Conservation (phyloP, 768 basidiomycete species). For the Chiua virens region DNA sequence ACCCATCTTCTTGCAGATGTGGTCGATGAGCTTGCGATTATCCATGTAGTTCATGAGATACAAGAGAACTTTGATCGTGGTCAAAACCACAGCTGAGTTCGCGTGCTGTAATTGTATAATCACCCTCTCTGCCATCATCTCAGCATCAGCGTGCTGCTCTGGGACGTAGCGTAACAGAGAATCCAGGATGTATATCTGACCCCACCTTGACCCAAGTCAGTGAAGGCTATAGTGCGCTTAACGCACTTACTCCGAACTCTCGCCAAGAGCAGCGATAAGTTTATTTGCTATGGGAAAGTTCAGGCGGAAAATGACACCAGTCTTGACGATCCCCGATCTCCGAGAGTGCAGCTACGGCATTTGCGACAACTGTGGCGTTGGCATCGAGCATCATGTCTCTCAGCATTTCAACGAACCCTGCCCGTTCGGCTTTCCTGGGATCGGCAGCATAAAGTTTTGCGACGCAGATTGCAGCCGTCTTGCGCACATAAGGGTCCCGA, state of each 20-base stretch:
- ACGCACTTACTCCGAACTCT: constrained; percentile 90
- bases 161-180: constrained; percentile 94
- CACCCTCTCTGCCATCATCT: constrained; percentile 93
- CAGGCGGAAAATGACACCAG: constrained; percentile 87
- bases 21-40: constrained; percentile 78
- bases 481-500: constrained; percentile 95
- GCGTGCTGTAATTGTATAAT: constrained; percentile 93
- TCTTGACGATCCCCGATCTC: constrained; percentile 96
- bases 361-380: constrained; percentile 97
- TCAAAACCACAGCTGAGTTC: constrained; percentile 99
- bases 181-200: constrained; percentile 97
- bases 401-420: constrained; percentile 88
- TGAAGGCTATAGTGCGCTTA: constrained; percentile 1
- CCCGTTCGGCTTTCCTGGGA: constrained; percentile 80
- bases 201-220: constrained; percentile 68
- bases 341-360: constrained; percentile 94
- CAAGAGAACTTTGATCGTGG: constrained; percentile 93
- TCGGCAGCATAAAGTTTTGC: constrained; percentile 93
- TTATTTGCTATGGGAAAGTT: constrained; percentile 88
- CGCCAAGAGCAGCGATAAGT: constrained; percentile 84
- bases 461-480: constrained; percentile 97
- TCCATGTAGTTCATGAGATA: constrained; percentile 99
- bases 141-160: constrained; percentile 82
- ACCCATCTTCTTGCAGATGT: constrained; percentile 96
- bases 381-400: constrained; percentile 89